Conservation (phyloP, 208 protist genomes). For the Kentomonas sorsogonicus region DNA sequence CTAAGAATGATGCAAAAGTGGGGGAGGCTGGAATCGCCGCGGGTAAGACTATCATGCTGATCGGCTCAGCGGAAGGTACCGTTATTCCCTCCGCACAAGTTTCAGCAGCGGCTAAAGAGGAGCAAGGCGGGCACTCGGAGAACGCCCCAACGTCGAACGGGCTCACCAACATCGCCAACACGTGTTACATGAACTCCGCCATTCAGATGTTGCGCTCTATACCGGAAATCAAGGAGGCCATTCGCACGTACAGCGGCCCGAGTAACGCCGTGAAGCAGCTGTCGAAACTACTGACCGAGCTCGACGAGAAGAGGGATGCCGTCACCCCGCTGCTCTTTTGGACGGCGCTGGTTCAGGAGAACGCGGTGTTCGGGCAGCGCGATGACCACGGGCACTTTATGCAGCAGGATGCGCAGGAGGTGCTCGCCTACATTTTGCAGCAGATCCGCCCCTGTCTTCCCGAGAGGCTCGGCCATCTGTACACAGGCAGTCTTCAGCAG, state of each 20-base stretch:
- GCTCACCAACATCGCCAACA: conserved; percentile 80
- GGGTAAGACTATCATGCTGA: conserved; percentile 73
- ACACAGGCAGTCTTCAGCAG: conserved; percentile 41
- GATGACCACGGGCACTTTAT: conserved; percentile 57
- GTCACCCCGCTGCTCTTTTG: conserved; percentile 47
- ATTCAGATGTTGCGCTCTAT: conserved; percentile 79
- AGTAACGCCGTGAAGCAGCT: conserved; percentile 21
- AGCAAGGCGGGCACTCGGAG: conserved; percentile 16
- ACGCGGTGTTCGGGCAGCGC: conserved; percentile 60
- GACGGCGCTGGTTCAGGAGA: conserved; percentile 33
- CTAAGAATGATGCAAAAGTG: conserved; percentile 25
- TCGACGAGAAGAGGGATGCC: conserved; percentile 32
- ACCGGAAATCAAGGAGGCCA: conserved; percentile 48
- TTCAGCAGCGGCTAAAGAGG: too few species aligned
- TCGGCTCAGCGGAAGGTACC: conserved; percentile 54
- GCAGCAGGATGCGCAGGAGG: conserved; percentile 87
- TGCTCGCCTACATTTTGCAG: conserved; percentile 49
- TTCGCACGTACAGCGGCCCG: conserved; percentile 17
- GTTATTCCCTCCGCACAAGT: too few species aligned
- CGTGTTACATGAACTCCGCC: conserved; percentile 87
- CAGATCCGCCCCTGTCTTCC: conserved; percentile 25
- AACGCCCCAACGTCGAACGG: conserved; percentile 28
- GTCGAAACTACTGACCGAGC: conserved; percentile 25
- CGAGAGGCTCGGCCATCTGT: conserved; percentile 35
- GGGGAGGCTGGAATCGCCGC: conserved; percentile 29